Evolutionary conservation across 1,284 basidiomycete genomes (phyloP).

Genomic region (Somion occarium): DNA sequence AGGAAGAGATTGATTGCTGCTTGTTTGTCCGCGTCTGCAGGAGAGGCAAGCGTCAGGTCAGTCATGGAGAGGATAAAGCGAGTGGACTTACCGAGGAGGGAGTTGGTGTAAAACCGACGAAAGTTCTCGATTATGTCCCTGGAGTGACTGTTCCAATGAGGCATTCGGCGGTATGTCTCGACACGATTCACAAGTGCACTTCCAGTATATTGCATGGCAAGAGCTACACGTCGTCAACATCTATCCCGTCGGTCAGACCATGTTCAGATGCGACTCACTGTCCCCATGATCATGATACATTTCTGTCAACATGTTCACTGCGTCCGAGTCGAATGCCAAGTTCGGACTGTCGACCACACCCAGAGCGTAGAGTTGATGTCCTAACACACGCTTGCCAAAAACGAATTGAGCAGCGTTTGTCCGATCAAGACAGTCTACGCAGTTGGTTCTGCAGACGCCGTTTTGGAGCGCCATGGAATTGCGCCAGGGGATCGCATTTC

Average conservation of each 20-base stretch:
- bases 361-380: slow-evolving; percentile 93
- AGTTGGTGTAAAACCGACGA: slow-evolving; percentile 94
- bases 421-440: slow-evolving; percentile 95
- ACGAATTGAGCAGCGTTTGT: slow-evolving; percentile 99
- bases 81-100: slow-evolving; percentile 63
- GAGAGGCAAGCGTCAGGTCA: neutral
- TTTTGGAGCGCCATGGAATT: slow-evolving; percentile 80
- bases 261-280: no score
- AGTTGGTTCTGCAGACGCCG: slow-evolving; percentile 88
- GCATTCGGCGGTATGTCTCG: slow-evolving; percentile 94
- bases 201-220: slow-evolving; percentile 95
- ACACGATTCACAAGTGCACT: slow-evolving; percentile 96
- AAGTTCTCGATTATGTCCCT: slow-evolving; percentile 97
- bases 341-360: slow-evolving; percentile 84
- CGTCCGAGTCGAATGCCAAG: slow-evolving; percentile 91
- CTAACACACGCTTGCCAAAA: slow-evolving; percentile 92
- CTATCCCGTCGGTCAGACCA: no score
- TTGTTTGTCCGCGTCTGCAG: slow-evolving; percentile 92
- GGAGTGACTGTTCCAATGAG: slow-evolving; percentile 97
- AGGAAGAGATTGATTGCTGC: slow-evolving; percentile 96
- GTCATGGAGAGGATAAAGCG: neutral
- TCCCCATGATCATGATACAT: slow-evolving; percentile 99
- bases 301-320: slow-evolving; percentile 95
- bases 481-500: slow-evolving; percentile 46
- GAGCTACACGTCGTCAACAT: slow-evolving; percentile 50